These are phyloP conservation scores for Bolboschoenoplectus hybrid DNA, from an alignment of 202 grass and related monocot species.

Conservation along the genomic window DNA sequence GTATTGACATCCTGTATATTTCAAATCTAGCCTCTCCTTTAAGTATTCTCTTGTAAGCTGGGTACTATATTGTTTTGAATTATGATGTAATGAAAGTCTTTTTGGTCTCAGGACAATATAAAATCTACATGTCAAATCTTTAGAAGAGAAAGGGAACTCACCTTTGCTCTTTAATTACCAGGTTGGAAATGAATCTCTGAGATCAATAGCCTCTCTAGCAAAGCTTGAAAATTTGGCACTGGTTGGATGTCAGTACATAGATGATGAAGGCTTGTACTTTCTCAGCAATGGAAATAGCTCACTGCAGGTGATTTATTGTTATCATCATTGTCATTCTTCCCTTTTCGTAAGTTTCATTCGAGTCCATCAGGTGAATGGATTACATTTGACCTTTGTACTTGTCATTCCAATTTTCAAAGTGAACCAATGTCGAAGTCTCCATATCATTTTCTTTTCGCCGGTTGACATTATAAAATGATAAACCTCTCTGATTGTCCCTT, in stretches of 20 bases:
- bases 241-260: constrained; percentile 79
- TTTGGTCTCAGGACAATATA: neutral
- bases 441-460: neutral
- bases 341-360: neutral
- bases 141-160: constrained; percentile 18
- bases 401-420: neutral
- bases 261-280: constrained; percentile 77
- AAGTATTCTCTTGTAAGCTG: constrained; percentile 16
- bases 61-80: neutral
- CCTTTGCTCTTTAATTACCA: constrained; percentile 37
- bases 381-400: neutral
- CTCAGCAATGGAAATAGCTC: constrained; percentile 68
- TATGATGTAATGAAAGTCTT: neutral
- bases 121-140: constrained; percentile 15
- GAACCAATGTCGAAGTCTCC: neutral
- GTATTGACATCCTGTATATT: neutral
- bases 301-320: constrained; percentile 60
- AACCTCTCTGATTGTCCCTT: neutral
- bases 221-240: constrained; percentile 81
- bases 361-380: neutral
- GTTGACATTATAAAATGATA: constrained; percentile 13
- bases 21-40: neutral
- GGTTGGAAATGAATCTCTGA: constrained; percentile 82
- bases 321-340: neutral
- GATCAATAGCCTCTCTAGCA: constrained; percentile 78